Evolutionary conservation across 768 basidiomycete species (phyloP).

Genomic region (Pluteus cervinus): DNA sequence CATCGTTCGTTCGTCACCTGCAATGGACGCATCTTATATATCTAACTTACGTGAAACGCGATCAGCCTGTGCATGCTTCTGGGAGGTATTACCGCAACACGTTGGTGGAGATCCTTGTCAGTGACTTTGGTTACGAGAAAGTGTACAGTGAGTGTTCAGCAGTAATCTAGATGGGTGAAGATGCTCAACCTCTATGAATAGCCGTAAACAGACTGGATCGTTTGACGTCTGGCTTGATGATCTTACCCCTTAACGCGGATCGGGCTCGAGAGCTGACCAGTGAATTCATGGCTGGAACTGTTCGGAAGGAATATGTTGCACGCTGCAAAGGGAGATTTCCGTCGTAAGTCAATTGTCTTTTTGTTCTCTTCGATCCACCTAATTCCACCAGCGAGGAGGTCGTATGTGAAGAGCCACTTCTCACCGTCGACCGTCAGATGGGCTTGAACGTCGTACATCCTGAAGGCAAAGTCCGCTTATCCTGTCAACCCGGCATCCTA

Average conservation of each 20-base stretch:
- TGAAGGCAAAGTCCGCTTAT: constrained; percentile 71
- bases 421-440: constrained; percentile 95
- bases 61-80: constrained; percentile 84
- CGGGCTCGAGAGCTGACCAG: constrained; percentile 65
- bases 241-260: constrained; percentile 70
- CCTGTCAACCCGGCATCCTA: too few species aligned
- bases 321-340: constrained; percentile 84
- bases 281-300: constrained; percentile 77
- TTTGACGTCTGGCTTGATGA: constrained; percentile 93
- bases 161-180: constrained; percentile 2
- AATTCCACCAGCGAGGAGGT: constrained; percentile 56
- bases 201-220: constrained; percentile 86
- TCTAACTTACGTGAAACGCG: constrained; percentile 8
- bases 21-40: constrained; percentile 5
- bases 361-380: not conserved
- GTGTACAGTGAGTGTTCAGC: constrained; percentile 64
- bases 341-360: constrained; percentile 42
- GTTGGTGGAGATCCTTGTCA: constrained; percentile 77
- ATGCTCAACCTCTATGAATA: not conserved
- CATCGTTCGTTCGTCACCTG: constrained; percentile 62
- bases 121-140: constrained; percentile 78
- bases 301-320: constrained; percentile 92
- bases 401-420: constrained; percentile 77
- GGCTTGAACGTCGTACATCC: constrained; percentile 95
- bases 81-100: constrained; percentile 90